A percentile compares a stretch with the other conserved stretches of the same genome.
These are phyloP conservation scores for Starmera stellimalicola DNA, from an alignment of 1,139 yeast genomes.

Conservation along the genomic window DNA sequence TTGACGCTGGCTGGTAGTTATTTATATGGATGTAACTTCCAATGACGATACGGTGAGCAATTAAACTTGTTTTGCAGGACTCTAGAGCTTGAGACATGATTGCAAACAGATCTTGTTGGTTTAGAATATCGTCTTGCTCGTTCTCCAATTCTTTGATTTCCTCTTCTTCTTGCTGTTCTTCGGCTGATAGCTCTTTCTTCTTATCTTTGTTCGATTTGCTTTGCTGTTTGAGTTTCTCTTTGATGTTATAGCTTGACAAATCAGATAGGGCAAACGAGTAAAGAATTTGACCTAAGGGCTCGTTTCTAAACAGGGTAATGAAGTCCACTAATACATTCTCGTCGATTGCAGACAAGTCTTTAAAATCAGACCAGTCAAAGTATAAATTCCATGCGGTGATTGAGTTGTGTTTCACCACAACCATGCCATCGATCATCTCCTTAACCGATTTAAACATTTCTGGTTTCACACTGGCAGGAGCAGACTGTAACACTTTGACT, in stretches of 20 bases:
- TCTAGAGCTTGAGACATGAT: conserved; percentile 19
- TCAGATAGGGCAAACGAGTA: conserved; percentile 57
- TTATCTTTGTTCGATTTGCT: conserved; percentile 20
- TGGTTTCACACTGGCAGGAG: conserved; percentile 36
- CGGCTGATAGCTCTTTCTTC: conserved; percentile 6
- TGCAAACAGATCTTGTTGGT: conserved; percentile 19
- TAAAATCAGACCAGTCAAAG: conserved; percentile 68
- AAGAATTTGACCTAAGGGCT: conserved; percentile 56
- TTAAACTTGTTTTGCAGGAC: conserved; percentile 33
- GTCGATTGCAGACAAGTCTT: conserved; percentile 40
- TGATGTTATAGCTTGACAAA: conserved; percentile 34
- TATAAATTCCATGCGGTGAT: conserved; percentile 65
- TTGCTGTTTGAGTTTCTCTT: conserved; percentile 11
- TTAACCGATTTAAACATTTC: conserved; percentile 33
- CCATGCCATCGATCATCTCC: conserved; percentile 63
- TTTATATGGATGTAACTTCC: conserved; percentile 49
- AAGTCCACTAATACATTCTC: conserved; percentile 37
- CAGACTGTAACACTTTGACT: conserved; percentile 40
- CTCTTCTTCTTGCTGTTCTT: conserved; percentile 13
- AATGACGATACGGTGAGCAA: conserved; percentile 59
- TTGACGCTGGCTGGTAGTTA: conserved; percentile 58
- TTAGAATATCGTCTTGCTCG: conserved; percentile 12
- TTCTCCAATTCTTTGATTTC: conserved; percentile 14
- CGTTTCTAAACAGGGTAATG: conserved; percentile 46
- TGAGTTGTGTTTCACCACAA: conserved; percentile 52